A percentile compares a stretch with the other conserved stretches of the same genome.
phyloP scores from a whole-genome alignment of 306 rosid species.

The Alnus glutinosa region DNA sequence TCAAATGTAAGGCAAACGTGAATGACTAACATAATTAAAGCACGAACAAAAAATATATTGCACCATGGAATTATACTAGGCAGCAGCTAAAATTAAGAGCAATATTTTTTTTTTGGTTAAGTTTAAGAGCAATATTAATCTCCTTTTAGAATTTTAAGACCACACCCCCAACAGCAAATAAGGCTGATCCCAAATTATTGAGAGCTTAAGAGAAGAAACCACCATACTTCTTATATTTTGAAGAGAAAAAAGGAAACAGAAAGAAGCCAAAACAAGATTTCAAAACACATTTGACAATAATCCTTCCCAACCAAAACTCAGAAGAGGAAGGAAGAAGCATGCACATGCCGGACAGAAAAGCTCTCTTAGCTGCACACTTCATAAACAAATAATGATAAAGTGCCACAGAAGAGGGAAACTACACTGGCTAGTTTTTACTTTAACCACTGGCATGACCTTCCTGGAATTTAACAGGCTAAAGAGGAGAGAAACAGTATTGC shows the following conservation, averaged over 20 bases:
- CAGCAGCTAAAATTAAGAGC: background rate
- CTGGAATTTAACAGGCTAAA: background rate
- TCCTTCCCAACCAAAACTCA: background rate
- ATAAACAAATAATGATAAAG: background rate
- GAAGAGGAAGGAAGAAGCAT: background rate
- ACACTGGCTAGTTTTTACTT: background rate
- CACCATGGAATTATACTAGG: background rate
- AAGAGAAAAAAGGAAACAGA: background rate
- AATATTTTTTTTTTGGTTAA: background rate
- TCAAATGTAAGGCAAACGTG: conserved; percentile 27
- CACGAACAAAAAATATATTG: background rate
- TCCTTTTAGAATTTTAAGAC: background rate
- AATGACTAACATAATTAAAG: conserved; percentile 8
- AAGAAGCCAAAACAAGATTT: background rate
- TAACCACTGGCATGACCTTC: background rate
- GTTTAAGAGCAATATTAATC: background rate
- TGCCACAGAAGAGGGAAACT: background rate
- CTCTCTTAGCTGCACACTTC: background rate
- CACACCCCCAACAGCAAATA: too few relatives aligned
- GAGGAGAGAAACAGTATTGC: background rate
- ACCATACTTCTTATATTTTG: background rate
- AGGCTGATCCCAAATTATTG: too few relatives aligned
- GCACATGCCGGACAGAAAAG: background rate
- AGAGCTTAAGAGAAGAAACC: background rate
- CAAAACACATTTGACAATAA: background rate